Base-by-base conservation (phyloP, 2,329 filamentous ascomycete genomes). In the Peltaster fructicola region DNA sequence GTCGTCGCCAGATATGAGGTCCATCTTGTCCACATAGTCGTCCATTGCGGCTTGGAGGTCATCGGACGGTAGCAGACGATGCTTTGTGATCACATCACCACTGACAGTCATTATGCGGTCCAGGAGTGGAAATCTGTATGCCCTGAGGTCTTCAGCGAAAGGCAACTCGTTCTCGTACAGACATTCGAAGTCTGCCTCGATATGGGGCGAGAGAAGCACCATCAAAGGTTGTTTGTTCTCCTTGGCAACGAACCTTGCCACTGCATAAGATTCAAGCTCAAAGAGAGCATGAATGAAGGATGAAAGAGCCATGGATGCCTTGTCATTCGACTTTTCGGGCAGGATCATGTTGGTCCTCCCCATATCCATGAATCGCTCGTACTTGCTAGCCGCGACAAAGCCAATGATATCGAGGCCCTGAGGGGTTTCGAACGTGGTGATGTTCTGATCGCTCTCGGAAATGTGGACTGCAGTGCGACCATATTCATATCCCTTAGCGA, bases 401-500 rank as follows among this genome's bases (percentile, higher is more conserved):
- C 88, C 88, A 25, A 98, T 57, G 20, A 98, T 74, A 3, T 81
- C 73, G 29, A 95, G 70, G 6, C 65, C 63, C 30, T 76, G 73
- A 7, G 56, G 51, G 0, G 81, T 88, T 40, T 90, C 74, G 16
- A 93, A 62, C 35, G 77, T 82, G n/a, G 81, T 91, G 29, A 93
- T 71, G 37, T 84, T 81, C 47, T 75, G 66, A 40, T 98, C 85
- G 1, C 76, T 76, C 38, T 84, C 73, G 36, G 70, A 79, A 37
- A 98, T 92, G 37, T 77, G 73, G 2, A 98, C 85, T 3, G 79
- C 81, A 1, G 85, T 93, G 29, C 82, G 68, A 22, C 88, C 88
- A 46, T 98, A 98, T 43, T 81, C 73, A 43, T 85, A 98, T 0
- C 88, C 88, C 47, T 82, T 91, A n/a, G 80, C 80, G 17, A 98